Evolutionary conservation across 1,139 yeast species (phyloP).

Genomic region (Yamadazyma mexicana): DNA sequence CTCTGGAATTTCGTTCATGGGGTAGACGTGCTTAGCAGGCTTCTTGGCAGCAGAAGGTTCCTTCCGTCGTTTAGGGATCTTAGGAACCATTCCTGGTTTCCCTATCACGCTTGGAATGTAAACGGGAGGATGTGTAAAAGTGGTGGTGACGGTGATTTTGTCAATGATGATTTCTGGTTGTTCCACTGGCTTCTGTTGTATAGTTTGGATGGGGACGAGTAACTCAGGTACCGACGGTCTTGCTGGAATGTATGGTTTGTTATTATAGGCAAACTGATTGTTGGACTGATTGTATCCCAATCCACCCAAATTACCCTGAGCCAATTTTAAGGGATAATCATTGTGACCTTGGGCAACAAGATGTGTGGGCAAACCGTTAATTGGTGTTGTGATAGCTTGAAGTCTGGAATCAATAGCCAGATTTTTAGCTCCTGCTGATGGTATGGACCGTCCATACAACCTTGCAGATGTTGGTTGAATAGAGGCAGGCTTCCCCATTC

Average conservation of each 20-base stretch:
- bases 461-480: conserved; percentile 48
- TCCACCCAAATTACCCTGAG: conserved; percentile 18
- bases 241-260: conserved; percentile 20
- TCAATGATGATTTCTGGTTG: conserved; percentile 14
- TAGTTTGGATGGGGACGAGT: conserved; percentile 30
- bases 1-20: conserved; percentile 80
- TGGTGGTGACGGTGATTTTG: conserved; percentile 21
- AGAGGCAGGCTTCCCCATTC: conserved; percentile 49
- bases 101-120: conserved; percentile 34
- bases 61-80: conserved; percentile 41
- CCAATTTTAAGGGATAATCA: conserved; percentile 17
- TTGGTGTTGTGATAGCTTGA: conserved; percentile 16
- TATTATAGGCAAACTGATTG: conserved; percentile 4
- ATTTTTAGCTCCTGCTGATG: conserved; percentile 8
- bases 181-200: conserved; percentile 12
- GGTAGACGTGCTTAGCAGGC: conserved; percentile 59
- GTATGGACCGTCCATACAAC: conserved; percentile 26
- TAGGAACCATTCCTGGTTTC: conserved; percentile 36
- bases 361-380: conserved; percentile 25
- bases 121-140: conserved; percentile 26
- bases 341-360: conserved; percentile 19
- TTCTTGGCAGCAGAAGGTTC: conserved; percentile 24
- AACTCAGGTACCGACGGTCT: conserved; percentile 42
- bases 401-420: conserved; percentile 21
- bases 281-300: conserved; percentile 3